Base-by-base conservation (phyloP, 148 eudicot species). In the Euryodendron excelsum region DNA sequence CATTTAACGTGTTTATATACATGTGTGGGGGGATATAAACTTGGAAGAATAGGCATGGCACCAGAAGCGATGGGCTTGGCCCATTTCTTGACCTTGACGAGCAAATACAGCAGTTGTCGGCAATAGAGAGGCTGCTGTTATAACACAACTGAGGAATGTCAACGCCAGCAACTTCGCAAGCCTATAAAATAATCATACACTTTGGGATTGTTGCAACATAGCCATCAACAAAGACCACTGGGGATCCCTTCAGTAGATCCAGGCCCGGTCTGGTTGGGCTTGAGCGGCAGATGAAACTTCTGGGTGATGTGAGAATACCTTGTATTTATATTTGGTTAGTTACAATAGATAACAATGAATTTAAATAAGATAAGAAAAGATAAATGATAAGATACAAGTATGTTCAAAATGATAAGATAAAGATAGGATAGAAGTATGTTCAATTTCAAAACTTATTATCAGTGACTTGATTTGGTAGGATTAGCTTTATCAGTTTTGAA, bases 31-130 rank as follows among this genome's bases (percentile, higher is more conserved):
- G n/a, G n/a, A n/a, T n/a, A 9, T 5, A 41, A 41, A 96, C 99
- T 98, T 20, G 98, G 99, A 60, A 93, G 91, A 72, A 98, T 97
- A 3, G 97, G 99, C 97, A 96, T 96, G 41, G 99, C 97, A 73
- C 99, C 93, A 20, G 99, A 93, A 56, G 99, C 99, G 5, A 96
- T 98, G 28, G 99, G 99, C 80, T 96, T 96, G 27, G 99, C 98
- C 2, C 92, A 89, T 79, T 96, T 96, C 89, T 93, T 98, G 34
- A 96, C 98, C 85, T 96, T 98, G 18, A 96, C 99, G 17, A 96
- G 36, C 99, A 96, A 98, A 93, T 96, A 28, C 99, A 90, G 66
- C 98, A 92, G 73, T 96, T 96, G 0, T 98, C 99, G 4, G 99
- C 99, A 36, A 96, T 92, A 1, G 99, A 91, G 1, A 93, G 88